Evolutionary conservation across 2,329 filamentous ascomycete species (phyloP), one percentile per base, ranked within the genome.

Genomic region (Fusarium papillatum): DNA sequence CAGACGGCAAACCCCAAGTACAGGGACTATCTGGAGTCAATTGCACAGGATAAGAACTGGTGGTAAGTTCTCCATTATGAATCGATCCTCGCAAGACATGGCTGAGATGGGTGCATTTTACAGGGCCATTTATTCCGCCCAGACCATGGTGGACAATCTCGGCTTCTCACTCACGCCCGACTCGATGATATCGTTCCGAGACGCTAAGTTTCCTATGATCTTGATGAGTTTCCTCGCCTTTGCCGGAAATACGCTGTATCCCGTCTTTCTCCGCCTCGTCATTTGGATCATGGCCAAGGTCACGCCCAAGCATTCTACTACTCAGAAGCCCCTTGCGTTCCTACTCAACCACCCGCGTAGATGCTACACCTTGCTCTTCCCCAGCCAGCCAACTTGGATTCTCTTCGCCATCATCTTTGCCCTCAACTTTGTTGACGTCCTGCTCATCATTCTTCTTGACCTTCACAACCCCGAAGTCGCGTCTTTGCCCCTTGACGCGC

Each of bases 351-450:
- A 93, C 79, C 91, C 91, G 0, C 86, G 91, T 29, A 84, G 91
- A 17, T 92, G 90, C 77, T 93, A 91, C 76, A 92, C 90, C 1
- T 86, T 91, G 6, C 86, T 93, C 5, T 93, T 93, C 76, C 91
- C 90, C 0, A 85, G 87, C 36, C 80, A 82, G n/a, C 87, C 90
- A 13, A 93, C 91, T 0, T 92, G 90, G 90, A 88, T 87, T 76
- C 85, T 92, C 0, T 84, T 89, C 2, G 79, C 83, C 24, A 86
- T 88, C 31, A 84, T 92, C 7, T 75, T 90, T 13, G 78, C 83
- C 0, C 84, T 92, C 31, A 92, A 90, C 76, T 84, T 86, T 16
- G 81, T 90, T 46, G 90, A 92, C 76, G 83, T 89, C 7, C 80
- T 92, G 2, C 83, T 92, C 29, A 91, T 92, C 72, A 79, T 88